Conservation (phyloP, 1,284 basidiomycete species). For the Marasmius sp. region DNA sequence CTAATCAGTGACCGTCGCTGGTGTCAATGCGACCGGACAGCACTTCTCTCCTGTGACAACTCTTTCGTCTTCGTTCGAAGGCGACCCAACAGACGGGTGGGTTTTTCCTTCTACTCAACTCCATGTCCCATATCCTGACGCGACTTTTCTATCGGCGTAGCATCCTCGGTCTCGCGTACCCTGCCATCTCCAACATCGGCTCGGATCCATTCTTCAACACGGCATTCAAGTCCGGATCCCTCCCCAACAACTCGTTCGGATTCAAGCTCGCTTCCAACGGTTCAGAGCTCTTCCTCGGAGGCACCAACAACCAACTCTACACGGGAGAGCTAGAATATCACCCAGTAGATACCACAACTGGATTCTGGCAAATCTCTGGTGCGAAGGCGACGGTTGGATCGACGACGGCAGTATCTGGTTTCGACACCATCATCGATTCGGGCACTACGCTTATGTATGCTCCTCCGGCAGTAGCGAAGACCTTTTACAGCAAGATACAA, state of each 20-base stretch:
- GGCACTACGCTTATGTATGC: slow-evolving; percentile 14
- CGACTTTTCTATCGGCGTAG: not conserved
- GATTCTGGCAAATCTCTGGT: slow-evolving; percentile 11
- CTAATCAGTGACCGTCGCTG: slow-evolving; percentile 29
- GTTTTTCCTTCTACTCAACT: not conserved
- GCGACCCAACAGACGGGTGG: slow-evolving; percentile 16
- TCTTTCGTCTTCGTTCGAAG: slow-evolving; percentile 21
- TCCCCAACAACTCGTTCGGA: slow-evolving; percentile 7
- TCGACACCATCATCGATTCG: slow-evolving; percentile 12
- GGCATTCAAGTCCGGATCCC: slow-evolving; percentile 1
- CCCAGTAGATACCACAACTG: slow-evolving; percentile 5
- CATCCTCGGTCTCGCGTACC: slow-evolving; percentile 17
- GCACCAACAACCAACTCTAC: slow-evolving; percentile 9
- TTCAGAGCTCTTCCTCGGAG: slow-evolving; percentile 17
- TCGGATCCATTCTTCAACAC: slow-evolving; percentile 15
- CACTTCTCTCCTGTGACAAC: slow-evolving; percentile 25
- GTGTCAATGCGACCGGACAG: slow-evolving; percentile 25
- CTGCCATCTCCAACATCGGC: slow-evolving; percentile 12
- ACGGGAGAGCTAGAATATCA: slow-evolving; percentile 9
- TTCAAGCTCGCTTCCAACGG: slow-evolving; percentile 11
- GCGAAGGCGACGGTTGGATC: not conserved
- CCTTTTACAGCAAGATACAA: slow-evolving; percentile 4
- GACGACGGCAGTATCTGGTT: not conserved
- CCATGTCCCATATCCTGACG: not conserved
- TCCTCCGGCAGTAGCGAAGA: slow-evolving; percentile 5